Evolutionary conservation across 768 basidiomycete species (phyloP).

Genomic region (Tulasnella calospora): DNA sequence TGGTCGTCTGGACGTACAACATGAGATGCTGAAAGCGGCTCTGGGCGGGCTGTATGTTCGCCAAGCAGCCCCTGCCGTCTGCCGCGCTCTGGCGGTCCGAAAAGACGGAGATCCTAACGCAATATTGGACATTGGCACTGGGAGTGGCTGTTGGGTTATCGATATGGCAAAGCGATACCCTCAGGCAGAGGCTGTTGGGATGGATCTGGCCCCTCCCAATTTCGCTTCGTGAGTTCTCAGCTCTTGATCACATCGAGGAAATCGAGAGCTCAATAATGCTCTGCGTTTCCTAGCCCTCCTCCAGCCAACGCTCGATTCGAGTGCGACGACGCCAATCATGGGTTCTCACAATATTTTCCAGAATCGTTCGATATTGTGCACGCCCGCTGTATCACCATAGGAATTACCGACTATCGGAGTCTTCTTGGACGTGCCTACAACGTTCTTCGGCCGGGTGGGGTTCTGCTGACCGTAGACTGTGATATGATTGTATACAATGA

Average conservation of each 20-base stretch:
- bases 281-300: background rate
- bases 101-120: background rate
- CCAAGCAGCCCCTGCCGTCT: background rate
- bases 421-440: background rate
- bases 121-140: conserved; percentile 17
- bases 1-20: conserved; percentile 6
- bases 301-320: conserved; percentile 13
- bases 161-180: conserved; percentile 15
- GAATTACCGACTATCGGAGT: conserved; percentile 2
- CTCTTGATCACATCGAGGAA: background rate
- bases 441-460: conserved; percentile 8
- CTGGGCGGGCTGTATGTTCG: conserved; percentile 7
- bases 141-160: conserved; percentile 2
- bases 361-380: conserved; percentile 19
- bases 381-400: conserved; percentile 4
- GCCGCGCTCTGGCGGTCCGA: background rate
- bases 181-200: background rate
- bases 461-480: conserved; percentile 4
- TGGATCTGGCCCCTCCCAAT: conserved; percentile 12
- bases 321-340: conserved; percentile 15
- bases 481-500: background rate
- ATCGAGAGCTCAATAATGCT: background rate
- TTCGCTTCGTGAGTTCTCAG: background rate
- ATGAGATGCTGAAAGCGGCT: background rate
- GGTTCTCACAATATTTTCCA: background rate